phyloP scores from a whole-genome alignment of 2,329 filamentous ascomycete genomes.

The Bipolaris gigantea region DNA sequence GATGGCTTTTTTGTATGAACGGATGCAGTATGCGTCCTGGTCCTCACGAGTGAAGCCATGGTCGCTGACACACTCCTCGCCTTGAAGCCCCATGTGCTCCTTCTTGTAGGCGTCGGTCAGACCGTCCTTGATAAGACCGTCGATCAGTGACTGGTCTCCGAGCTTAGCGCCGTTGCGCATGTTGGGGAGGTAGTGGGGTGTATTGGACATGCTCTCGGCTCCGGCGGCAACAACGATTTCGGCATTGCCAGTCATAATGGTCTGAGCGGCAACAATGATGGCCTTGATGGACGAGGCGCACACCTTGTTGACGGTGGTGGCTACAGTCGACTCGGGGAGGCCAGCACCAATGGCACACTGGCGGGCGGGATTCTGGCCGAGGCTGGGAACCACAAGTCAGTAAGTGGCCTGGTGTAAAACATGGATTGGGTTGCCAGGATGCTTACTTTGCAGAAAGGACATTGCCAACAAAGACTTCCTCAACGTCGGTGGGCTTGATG shows the following conservation, averaged over 20 bases:
- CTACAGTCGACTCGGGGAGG: conserved; percentile 75
- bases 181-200: conserved; percentile 90
- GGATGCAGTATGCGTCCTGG: conserved; percentile 95
- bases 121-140: conserved; percentile 92
- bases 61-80: conserved; percentile 87
- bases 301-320: conserved; percentile 98
- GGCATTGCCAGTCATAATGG: conserved; percentile 95
- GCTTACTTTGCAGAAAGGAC: conserved; percentile 90
- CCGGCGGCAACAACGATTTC: conserved; percentile 92
- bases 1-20: conserved; percentile 91
- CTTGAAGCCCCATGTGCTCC: conserved; percentile 94
- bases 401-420: no score
- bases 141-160: conserved; percentile 84
- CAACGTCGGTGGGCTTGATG: conserved; percentile 84
- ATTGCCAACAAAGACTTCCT: conserved; percentile 98
- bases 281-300: conserved; percentile 95
- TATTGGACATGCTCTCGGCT: conserved; percentile 98
- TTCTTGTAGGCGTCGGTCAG: conserved; percentile 93
- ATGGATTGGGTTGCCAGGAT: no score
- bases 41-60: conserved; percentile 78
- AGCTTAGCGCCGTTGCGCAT: conserved; percentile 90
- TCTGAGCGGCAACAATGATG: conserved; percentile 91
- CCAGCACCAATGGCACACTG: conserved; percentile 91
- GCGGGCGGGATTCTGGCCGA: conserved; percentile 94
- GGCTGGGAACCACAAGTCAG: conserved; percentile 53